Conservation (phyloP, 176 grass and related monocot species). For the Oropetium thomaeum region DNA sequence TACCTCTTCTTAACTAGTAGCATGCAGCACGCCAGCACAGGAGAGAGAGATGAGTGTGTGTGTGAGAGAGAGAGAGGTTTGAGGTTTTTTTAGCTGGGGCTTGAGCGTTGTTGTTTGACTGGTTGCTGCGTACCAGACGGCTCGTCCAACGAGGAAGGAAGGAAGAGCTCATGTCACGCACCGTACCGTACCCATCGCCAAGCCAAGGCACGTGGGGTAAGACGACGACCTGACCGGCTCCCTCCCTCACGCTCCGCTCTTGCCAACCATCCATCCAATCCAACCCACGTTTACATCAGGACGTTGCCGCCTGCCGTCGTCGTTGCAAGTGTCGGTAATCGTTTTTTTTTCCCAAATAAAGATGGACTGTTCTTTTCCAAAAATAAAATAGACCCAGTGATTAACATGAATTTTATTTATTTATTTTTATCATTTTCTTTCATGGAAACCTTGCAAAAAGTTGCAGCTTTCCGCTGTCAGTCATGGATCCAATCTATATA, state of each 20-base stretch:
- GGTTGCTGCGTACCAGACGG: constrained; percentile 69
- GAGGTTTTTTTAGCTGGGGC: not conserved
- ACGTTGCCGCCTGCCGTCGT: no score
- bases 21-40: no score
- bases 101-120: constrained; percentile 44
- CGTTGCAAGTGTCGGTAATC: not conserved
- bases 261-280: not conserved
- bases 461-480: not conserved
- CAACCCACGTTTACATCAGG: not conserved
- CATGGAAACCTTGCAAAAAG: not conserved
- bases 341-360: no score
- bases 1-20: no score
- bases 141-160: not conserved
- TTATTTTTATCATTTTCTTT: no score
- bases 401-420: no score
- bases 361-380: no score
- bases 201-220: not conserved
- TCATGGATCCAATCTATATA: not conserved
- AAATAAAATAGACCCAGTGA: no score
- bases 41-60: no score
- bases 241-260: not conserved
- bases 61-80: not conserved
- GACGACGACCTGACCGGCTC: not conserved
- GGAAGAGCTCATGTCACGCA: not conserved
- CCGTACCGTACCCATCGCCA: no score